phyloP scores from a whole-genome alignment of 179 eudicot genomes.

The Beta lomatogona region DNA sequence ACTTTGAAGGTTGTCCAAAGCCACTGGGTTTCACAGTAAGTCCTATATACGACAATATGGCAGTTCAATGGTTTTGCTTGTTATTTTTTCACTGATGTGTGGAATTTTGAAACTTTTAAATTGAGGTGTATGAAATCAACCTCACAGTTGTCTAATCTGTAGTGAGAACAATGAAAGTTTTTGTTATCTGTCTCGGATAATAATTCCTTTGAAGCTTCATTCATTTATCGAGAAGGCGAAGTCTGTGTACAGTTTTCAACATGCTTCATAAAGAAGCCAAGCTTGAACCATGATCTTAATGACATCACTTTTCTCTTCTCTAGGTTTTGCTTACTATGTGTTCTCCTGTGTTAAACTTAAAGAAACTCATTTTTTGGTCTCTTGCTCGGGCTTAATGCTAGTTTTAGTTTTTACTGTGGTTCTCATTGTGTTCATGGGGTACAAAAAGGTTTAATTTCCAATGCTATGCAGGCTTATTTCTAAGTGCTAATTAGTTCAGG shows the following conservation, averaged over 20 bases:
- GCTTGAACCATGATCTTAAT: neutral
- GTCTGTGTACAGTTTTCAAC: neutral
- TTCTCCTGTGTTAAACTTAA: neutral
- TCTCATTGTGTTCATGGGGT: neutral
- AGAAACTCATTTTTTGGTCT: neutral
- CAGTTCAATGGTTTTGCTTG: neutral
- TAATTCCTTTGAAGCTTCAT: neutral
- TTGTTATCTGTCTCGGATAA: neutral
- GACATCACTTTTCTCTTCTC: neutral
- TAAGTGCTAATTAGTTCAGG: neutral
- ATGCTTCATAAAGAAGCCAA: neutral
- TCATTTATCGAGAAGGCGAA: neutral
- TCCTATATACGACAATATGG: conserved; percentile 29
- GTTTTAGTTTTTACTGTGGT: neutral
- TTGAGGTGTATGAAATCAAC: neutral
- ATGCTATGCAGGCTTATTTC: neutral
- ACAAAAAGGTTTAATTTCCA: neutral
- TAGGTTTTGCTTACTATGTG: neutral
- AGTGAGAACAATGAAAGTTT: neutral
- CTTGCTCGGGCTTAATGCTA: neutral
- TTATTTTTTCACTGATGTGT: neutral
- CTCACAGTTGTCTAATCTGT: neutral
- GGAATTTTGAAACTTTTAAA: neutral
- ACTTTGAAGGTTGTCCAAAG: conserved; percentile 97
- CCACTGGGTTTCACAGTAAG: conserved; percentile 97